These are phyloP conservation scores for Xenoacremonium recifei DNA, from an alignment of 2,329 filamentous ascomycete genomes.

Conservation along the genomic window DNA sequence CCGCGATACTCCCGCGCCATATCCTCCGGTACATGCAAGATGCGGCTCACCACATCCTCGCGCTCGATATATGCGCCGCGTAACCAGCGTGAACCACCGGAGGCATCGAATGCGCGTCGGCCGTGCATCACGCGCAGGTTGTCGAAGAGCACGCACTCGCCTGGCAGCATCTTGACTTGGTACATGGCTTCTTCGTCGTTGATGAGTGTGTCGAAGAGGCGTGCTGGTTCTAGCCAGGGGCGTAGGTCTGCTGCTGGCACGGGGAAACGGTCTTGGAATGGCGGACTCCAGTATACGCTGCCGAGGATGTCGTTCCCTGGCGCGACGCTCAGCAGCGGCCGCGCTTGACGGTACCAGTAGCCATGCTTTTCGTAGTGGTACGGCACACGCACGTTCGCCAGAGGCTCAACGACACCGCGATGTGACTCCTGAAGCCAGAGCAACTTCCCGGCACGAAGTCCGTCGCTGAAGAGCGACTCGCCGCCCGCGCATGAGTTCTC, in stretches of 20 bases:
- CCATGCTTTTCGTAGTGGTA: constrained; percentile 71
- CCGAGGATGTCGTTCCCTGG: constrained; percentile 19
- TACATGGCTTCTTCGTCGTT: constrained; percentile 60
- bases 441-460: constrained; percentile 56
- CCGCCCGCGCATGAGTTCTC: constrained; percentile 78
- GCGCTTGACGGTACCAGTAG: constrained; percentile 58
- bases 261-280: constrained; percentile 65
- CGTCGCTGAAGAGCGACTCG: constrained; percentile 82
- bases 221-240: constrained; percentile 48
- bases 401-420: constrained; percentile 25
- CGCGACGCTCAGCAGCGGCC: constrained; percentile 50
- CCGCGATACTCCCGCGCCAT: constrained; percentile 24
- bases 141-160: constrained; percentile 92
- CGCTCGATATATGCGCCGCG: constrained; percentile 78
- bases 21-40: constrained; percentile 27
- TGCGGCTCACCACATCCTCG: constrained; percentile 41
- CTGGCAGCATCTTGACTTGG: constrained; percentile 71
- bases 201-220: constrained; percentile 57
- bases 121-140: constrained; percentile 86
- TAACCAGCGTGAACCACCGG: constrained; percentile 71
- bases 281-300: constrained; percentile 65
- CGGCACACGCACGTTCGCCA: constrained; percentile 47
- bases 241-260: constrained; percentile 19
- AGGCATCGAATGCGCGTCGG: constrained; percentile 67
- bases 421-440: constrained; percentile 24